These are phyloP conservation scores for Xylariales sp. DNA, from an alignment of 2,329 filamentous ascomycete genomes.

Conservation along the genomic window DNA sequence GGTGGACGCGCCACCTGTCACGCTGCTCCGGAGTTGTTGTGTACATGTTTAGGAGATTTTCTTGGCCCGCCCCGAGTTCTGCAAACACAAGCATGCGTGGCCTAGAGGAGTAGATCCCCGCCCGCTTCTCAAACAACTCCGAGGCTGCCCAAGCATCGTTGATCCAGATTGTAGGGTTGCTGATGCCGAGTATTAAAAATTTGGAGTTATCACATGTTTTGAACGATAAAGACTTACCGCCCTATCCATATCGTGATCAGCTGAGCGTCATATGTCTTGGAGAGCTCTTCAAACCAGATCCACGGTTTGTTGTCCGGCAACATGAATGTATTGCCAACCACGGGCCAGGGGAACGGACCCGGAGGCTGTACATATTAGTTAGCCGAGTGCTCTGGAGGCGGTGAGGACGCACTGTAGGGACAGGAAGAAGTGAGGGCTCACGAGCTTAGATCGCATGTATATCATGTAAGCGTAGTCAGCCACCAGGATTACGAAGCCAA, in stretches of 20 bases:
- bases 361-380: constrained; percentile 56
- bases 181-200: constrained; percentile 35
- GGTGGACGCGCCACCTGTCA: constrained; percentile 58
- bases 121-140: constrained; percentile 66
- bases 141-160: constrained; percentile 62
- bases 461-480: constrained; percentile 63
- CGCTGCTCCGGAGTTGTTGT: constrained; percentile 54
- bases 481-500: constrained; percentile 47
- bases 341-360: constrained; percentile 64
- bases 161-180: constrained; percentile 60
- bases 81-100: constrained; percentile 62
- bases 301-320: constrained; percentile 67
- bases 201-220: not conserved
- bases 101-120: constrained; percentile 62
- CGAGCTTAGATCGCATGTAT: constrained; percentile 61
- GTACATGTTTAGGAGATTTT: constrained; percentile 59
- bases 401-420: not conserved
- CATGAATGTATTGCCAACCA: constrained; percentile 67
- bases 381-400: constrained; percentile 14
- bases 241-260: constrained; percentile 69
- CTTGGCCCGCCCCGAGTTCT: constrained; percentile 58
- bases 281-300: constrained; percentile 67
- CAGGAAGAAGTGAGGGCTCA: constrained; percentile 37
- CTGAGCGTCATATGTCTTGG: constrained; percentile 60
- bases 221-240: constrained; percentile 46